Base-by-base conservation (phyloP, 306 rosid genomes). In the Vachellia pachyceras region DNA sequence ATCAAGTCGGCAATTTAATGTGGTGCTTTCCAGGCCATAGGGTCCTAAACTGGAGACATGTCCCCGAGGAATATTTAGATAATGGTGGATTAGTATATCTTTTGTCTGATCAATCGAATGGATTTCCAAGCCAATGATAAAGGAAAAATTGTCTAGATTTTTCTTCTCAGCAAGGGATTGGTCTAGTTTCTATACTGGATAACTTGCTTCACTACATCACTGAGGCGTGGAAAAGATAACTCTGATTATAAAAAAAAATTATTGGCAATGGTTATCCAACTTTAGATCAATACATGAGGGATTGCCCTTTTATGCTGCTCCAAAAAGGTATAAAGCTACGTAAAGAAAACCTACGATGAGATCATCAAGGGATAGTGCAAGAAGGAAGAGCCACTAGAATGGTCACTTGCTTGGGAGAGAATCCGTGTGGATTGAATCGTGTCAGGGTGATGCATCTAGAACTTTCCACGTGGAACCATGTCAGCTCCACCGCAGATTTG, bases 391-490 rank as follows among this genome's bases (percentile, higher is more conserved):
- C 40, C 68, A 3, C 75, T 36, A 25, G 67, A 60, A 23, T 60
- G 67, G 39, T 11, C n/a, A 37, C 46, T 66, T 1, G 77, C 46
- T 37, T 1, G n/a, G n/a, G n/a, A n/a, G n/a, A n/a, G n/a, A n/a
- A n/a, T n/a, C n/a, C n/a, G n/a, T n/a, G n/a, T n/a, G n/a, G n/a
- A n/a, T n/a, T n/a, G 47, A 73, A 35, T 35, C 23, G 40, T 39
- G 54, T 12, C 23, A 23, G 17, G 44, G n/a, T 75, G 40, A 75
- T 54, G 39, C 55, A 58, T 75, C 70, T 75, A 42, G 79, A 75
- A 58, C 29, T 23, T 75, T 60, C 70, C 70, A 75, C 25, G 57
- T 58, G 79, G 41, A 55, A 55, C 45, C 55, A 7, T 4, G 55
- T 75, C 23, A 22, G 40, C 55, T 3, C 6, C 13, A 5, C 49